Percentiles rank a stretch among this genome's conserved stretches.
phyloP scores from a whole-genome alignment of 2,329 filamentous ascomycete species.

The Botrytis sinoallii region DNA sequence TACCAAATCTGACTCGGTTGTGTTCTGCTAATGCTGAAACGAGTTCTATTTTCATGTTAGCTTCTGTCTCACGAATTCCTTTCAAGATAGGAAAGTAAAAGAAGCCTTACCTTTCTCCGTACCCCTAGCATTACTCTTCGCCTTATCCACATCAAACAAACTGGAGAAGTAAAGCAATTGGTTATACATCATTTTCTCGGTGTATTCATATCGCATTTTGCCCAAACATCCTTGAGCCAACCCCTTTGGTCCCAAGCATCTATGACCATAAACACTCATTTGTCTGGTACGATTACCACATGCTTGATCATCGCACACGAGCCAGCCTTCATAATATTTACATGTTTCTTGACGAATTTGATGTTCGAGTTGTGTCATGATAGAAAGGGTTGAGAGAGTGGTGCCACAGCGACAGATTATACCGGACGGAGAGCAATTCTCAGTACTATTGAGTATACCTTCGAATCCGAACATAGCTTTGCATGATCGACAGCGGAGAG shows the following conservation, averaged over 20 bases:
- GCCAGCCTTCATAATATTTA: constrained; percentile 88
- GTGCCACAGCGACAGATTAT: constrained; percentile 71
- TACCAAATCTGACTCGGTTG: constrained; percentile 76
- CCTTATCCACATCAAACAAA: constrained; percentile 88
- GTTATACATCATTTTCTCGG: constrained; percentile 90
- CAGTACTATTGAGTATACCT: constrained; percentile 60
- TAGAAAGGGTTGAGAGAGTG: constrained; percentile 63
- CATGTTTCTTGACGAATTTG: constrained; percentile 76
- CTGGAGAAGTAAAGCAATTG: constrained; percentile 84
- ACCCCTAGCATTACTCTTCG: constrained; percentile 51
- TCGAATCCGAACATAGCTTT: constrained; percentile 70
- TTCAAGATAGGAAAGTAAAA: not conserved
- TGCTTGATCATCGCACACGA: constrained; percentile 83
- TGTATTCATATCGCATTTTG: constrained; percentile 82
- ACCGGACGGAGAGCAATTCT: constrained; percentile 68
- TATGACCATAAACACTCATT: constrained; percentile 87
- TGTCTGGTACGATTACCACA: constrained; percentile 86
- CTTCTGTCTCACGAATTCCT: not conserved
- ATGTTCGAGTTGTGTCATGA: constrained; percentile 83
- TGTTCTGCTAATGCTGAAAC: constrained; percentile 72
- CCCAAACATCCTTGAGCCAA: constrained; percentile 82
- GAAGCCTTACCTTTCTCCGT: constrained; percentile 43
- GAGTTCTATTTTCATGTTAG: constrained; percentile 39
- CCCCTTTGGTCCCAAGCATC: constrained; percentile 83
- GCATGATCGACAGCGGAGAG: constrained; percentile 78